phyloP scores from a whole-genome alignment of 192 early-diverging fungal species.

The Rhizophagus sp. region DNA sequence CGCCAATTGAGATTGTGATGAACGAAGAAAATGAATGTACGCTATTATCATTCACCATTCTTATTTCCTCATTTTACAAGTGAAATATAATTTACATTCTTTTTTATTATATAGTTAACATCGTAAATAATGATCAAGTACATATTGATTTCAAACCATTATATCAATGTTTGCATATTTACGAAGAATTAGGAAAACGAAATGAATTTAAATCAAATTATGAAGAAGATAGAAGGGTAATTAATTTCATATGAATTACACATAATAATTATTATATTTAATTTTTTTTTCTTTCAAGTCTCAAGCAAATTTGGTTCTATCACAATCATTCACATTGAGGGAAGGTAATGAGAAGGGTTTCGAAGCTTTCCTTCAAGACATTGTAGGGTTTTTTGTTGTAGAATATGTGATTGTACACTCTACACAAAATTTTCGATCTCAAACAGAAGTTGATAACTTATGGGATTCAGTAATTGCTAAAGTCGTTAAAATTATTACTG shows the following conservation, averaged over 20 bases:
- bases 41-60: conserved; percentile 4
- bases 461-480: conserved; percentile 86
- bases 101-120: conserved; percentile 49
- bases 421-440: conserved; percentile 87
- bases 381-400: conserved; percentile 96
- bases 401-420: conserved; percentile 87
- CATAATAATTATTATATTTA: not conserved
- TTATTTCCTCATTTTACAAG: not conserved
- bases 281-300: conserved; percentile 44
- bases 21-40: conserved; percentile 81
- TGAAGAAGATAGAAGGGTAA: conserved; percentile 83
- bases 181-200: conserved; percentile 89
- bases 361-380: conserved; percentile 78
- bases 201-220: conserved; percentile 84
- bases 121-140: conserved; percentile 66
- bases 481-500: conserved; percentile 76
- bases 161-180: conserved; percentile 95
- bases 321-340: conserved; percentile 68
- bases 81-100: not conserved
- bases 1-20: conserved; percentile 77
- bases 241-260: not conserved
- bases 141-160: conserved; percentile 92
- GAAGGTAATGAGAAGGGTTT: conserved; percentile 68
- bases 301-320: conserved; percentile 86
- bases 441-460: conserved; percentile 76